Conservation (phyloP, 352 stramenopile genomes). For the Phytopythium helicoides region DNA sequence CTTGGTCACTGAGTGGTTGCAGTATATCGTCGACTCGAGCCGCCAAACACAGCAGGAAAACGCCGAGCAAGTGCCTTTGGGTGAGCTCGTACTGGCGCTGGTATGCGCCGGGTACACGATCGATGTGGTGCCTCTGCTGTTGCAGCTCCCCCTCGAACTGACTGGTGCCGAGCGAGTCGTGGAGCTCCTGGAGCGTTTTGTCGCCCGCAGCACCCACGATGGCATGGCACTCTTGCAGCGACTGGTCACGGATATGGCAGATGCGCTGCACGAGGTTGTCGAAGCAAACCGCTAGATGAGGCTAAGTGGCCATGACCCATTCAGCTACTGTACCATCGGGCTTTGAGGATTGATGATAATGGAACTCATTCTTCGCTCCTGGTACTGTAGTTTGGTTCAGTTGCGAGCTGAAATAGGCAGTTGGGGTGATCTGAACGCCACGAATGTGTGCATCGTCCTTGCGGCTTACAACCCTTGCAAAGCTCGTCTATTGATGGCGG, state of each 20-base stretch:
- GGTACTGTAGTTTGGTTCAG: too few species aligned
- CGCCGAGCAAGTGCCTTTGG: background rate
- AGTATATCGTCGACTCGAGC: background rate
- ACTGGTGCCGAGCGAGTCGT: slow-evolving; percentile 1
- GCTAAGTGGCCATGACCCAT: background rate
- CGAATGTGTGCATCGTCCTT: too few species aligned
- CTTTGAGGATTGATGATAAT: too few species aligned
- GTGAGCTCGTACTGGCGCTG: slow-evolving; percentile 8
- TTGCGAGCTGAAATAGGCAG: too few species aligned
- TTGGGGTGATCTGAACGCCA: too few species aligned
- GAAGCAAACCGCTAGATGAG: background rate
- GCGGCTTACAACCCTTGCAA: too few species aligned
- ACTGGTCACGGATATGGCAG: background rate
- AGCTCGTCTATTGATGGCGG: too few species aligned
- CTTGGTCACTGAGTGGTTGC: background rate
- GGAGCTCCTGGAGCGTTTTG: slow-evolving; percentile 13
- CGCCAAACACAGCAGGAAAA: background rate
- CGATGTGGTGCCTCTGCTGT: slow-evolving; percentile 16
- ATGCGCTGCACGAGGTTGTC: background rate
- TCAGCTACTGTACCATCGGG: too few species aligned
- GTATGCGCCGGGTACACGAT: slow-evolving; percentile 17
- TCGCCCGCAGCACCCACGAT: slow-evolving; percentile 1
- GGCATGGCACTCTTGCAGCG: background rate
- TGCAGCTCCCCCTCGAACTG: slow-evolving; percentile 9
- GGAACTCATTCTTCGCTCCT: too few species aligned